Evolutionary conservation across 2,329 filamentous ascomycete species (phyloP).

Genomic region (Calcarisporium arbuscula): DNA sequence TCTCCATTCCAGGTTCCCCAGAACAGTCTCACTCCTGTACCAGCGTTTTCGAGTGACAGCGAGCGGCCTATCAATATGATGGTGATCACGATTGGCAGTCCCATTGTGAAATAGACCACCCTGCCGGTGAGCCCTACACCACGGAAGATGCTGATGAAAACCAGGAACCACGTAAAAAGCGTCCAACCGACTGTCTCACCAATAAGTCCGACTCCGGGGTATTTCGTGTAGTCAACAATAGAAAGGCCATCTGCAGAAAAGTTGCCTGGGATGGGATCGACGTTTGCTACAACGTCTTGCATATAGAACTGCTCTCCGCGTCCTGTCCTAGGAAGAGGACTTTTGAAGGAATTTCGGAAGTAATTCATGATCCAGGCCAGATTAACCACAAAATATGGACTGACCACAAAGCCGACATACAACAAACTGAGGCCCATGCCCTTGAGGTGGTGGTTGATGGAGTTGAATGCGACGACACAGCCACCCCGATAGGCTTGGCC

Average conservation of each 20-base stretch:
- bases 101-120: slow-evolving; percentile 58
- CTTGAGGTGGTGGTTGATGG: slow-evolving; percentile 44
- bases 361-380: slow-evolving; percentile 55
- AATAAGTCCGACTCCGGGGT: slow-evolving; percentile 38
- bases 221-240: slow-evolving; percentile 38
- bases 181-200: slow-evolving; percentile 54
- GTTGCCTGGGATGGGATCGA: slow-evolving; percentile 32
- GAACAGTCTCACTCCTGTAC: slow-evolving; percentile 42
- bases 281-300: slow-evolving; percentile 41
- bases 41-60: slow-evolving; percentile 46
- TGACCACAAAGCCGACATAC: slow-evolving; percentile 48
- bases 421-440: slow-evolving; percentile 47
- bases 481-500: slow-evolving; percentile 58
- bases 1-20: slow-evolving; percentile 40
- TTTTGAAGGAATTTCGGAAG: slow-evolving; percentile 49
- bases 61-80: slow-evolving; percentile 50
- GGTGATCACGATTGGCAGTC: slow-evolving; percentile 49
- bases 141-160: slow-evolving; percentile 54
- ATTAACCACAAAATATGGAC: slow-evolving; percentile 51
- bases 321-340: slow-evolving; percentile 47
- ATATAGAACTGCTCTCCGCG: slow-evolving; percentile 47
- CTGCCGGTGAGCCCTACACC: slow-evolving; percentile 51
- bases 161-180: slow-evolving; percentile 52
- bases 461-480: slow-evolving; percentile 48
- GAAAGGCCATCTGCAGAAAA: slow-evolving; percentile 29